Conservation (phyloP, 1,284 basidiomycete species). For the Cerrena zonata region DNA sequence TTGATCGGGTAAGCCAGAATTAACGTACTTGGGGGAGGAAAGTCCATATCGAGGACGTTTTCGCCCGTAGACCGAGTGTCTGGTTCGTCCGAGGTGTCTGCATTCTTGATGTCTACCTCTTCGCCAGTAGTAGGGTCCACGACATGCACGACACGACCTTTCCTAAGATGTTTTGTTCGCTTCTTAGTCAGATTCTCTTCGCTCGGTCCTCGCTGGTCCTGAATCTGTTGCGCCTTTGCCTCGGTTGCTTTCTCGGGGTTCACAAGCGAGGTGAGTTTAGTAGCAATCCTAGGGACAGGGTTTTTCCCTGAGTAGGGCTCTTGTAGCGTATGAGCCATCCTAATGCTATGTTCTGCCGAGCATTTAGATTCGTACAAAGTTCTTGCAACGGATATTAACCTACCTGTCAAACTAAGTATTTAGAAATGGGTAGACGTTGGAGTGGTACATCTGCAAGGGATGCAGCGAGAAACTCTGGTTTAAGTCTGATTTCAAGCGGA, state of each 20-base stretch:
- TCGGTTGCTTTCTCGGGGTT: constrained; percentile 26
- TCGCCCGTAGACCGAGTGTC: constrained; percentile 22
- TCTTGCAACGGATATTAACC: neutral
- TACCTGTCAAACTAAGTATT: neutral
- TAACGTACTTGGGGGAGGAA: constrained; percentile 27
- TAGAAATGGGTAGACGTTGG: neutral
- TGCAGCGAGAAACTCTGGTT: no score
- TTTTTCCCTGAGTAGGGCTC: constrained; percentile 33
- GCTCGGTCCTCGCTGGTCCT: constrained; percentile 20
- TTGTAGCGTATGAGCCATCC: constrained; percentile 24
- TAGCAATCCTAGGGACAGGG: constrained; percentile 28
- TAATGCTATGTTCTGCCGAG: no score
- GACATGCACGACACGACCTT: constrained; percentile 25
- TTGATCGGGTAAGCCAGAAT: neutral
- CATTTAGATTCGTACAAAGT: neutral
- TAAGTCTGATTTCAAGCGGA: no score
- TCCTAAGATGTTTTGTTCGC: constrained; percentile 21
- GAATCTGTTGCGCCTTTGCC: constrained; percentile 28
- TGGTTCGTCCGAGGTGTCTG: constrained; percentile 24
- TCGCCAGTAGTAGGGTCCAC: constrained; percentile 29
- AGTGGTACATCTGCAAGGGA: neutral
- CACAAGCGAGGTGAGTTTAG: constrained; percentile 26
- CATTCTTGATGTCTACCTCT: constrained; percentile 28
- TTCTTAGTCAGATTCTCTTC: constrained; percentile 28
- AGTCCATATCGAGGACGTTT: constrained; percentile 27